Evolutionary conservation across 768 basidiomycete genomes (phyloP), one percentile per base, ranked within the genome.

Genomic region (Xanthoconium stramineum): DNA sequence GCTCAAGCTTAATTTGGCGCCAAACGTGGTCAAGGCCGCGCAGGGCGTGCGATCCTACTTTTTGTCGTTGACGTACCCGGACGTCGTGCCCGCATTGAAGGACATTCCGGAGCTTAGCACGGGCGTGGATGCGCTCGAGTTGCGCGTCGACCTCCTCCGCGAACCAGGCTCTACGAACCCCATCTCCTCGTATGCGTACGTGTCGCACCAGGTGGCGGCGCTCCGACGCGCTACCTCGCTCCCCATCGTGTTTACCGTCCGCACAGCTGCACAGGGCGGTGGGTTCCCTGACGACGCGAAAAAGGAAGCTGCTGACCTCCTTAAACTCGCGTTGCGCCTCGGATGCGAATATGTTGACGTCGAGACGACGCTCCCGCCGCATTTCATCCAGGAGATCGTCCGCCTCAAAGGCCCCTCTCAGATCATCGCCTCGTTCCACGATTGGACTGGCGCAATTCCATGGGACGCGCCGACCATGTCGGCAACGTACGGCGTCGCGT

Each of bases 291-390:
- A 96, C 69, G 76, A 78, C 36, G 85, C 85, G 0, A 74, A 83
- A 52, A 81, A 84, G 50, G 87, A 88, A 56, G 88, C 86, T 11
- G 82, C 88, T 52, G 83, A 85, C 36, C 81, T 98, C 9, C 78
- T 96, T 65, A 75, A 83, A 43, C 81, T 95, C 52, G 95, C 86
- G 4, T 69, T 96, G 33, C 85, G 88, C 49, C 73, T 91, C 37
- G 95, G 89, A 8, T 86, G 92, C 55, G 97, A 98, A 72, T 99
- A 94, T 69, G 71, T 98, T 60, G 97, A 98, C 62, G 81, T 97
- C 47, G 96, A 99, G 72, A 83, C 91, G 53, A 81, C 85, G 0
- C 85, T 88, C 74, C 82, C 90, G 0, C 78, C 83, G 59, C 77
- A 81, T 47, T 65, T 77, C 47, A 82, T 95, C 55, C 77, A 78